Conservation (phyloP, 352 stramenopile genomes). For the Pythium rhizo-oryzae region DNA sequence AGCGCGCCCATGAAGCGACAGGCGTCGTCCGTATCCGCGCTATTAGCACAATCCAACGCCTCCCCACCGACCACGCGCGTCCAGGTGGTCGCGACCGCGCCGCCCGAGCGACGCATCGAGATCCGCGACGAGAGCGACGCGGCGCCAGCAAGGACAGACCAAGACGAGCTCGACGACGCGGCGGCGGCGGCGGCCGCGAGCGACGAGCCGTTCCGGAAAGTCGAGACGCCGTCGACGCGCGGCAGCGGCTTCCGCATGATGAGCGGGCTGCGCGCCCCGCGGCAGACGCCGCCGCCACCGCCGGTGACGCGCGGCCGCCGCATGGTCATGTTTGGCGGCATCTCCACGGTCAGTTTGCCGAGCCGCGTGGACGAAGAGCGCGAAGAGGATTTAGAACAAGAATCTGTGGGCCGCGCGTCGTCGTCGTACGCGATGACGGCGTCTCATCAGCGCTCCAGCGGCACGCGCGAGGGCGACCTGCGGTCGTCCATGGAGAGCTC, state of each 20-base stretch:
- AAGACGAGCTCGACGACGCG: constrained; percentile 11
- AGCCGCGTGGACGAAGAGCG: constrained; percentile 32
- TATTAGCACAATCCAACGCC: neutral
- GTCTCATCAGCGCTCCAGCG: constrained; percentile 12
- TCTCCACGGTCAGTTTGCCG: constrained; percentile 22
- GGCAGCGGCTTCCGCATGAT: constrained; percentile 14
- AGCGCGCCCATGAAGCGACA: constrained; percentile 18
- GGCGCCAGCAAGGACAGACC: too few relatives aligned
- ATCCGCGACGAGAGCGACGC: constrained; percentile 16
- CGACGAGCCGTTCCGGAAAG: constrained; percentile 21
- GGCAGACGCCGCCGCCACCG: neutral
- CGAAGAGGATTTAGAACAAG: constrained; percentile 20
- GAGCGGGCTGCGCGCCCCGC: constrained; percentile 17
- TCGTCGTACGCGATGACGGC: constrained; percentile 10
- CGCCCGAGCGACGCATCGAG: constrained; percentile 31
- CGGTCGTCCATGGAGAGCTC: constrained; percentile 45
- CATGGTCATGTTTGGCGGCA: constrained; percentile 32
- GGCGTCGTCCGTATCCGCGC: constrained; percentile 4
- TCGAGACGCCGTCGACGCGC: constrained; percentile 23
- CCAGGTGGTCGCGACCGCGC: constrained; percentile 22
- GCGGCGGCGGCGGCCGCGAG: neutral
- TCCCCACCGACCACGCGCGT: neutral
- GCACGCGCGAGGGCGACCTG: constrained; percentile 27
- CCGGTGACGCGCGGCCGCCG: constrained; percentile 11
- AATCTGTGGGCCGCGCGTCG: constrained; percentile 13